A percentile compares a stretch with the other conserved stretches of the same genome.
These are phyloP conservation scores for Omphalotus guepiniiformis DNA, from an alignment of 768 basidiomycete species.

Conservation along the genomic window DNA sequence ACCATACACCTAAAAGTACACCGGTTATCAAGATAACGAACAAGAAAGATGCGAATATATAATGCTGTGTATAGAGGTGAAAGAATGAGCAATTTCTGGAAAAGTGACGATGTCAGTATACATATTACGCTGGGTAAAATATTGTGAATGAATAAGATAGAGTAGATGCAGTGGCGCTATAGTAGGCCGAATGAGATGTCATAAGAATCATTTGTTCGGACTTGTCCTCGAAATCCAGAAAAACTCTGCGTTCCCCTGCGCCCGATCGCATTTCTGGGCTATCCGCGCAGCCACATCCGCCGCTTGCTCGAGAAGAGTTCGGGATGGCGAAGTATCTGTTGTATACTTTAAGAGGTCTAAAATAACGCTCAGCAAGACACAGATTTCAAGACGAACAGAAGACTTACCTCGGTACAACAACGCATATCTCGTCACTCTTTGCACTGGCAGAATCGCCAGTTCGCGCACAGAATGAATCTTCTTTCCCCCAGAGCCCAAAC, in stretches of 20 bases:
- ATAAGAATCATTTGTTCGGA: neutral
- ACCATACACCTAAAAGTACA: no score
- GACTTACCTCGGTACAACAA: conserved; percentile 53
- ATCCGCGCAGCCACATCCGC: conserved; percentile 54
- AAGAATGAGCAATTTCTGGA: no score
- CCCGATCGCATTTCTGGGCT: conserved; percentile 55
- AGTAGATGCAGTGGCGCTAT: no score
- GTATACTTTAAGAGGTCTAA: conserved; percentile 55
- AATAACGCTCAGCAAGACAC: conserved; percentile 1
- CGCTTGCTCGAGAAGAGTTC: conserved; percentile 52
- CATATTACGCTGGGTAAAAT: no score
- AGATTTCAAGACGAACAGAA: neutral
- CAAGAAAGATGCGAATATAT: no score
- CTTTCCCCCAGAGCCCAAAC: neutral
- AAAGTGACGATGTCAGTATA: no score
- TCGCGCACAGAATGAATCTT: conserved; percentile 43
- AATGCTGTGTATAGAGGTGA: no score
- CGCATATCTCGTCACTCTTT: conserved; percentile 66
- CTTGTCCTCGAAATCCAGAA: conserved; percentile 2
- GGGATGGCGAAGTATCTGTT: conserved; percentile 47
- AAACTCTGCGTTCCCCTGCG: conserved; percentile 48
- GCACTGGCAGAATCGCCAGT: conserved; percentile 61
- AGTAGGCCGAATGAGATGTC: no score
- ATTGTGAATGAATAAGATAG: no score
- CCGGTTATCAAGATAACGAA: no score